Evolutionary conservation across 2,329 filamentous ascomycete genomes (phyloP), one percentile per base, ranked within the genome.

Genomic region (Gaeumannomyces tritici): DNA sequence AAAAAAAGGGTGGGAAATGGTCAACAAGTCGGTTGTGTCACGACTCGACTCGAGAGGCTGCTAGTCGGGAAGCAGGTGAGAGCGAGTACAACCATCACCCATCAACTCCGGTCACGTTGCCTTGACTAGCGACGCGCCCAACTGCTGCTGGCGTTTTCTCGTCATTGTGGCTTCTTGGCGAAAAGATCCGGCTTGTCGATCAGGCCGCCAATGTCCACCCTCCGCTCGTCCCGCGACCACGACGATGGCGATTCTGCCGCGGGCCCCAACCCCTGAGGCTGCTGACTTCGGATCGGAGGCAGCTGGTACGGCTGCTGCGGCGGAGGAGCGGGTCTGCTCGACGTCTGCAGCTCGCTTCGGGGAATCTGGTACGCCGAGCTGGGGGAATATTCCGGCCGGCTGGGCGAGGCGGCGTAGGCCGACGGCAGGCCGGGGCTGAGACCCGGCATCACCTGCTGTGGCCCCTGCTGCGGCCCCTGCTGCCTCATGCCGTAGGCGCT

Each of bases 171-270:
- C 5, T 61, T 54, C 35, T 61, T 42, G 59, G 28, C 15, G 51
- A 12, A 61, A 11, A 71, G 76, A 67, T 80, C 80, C 28, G 81
- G 79, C 72, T 79, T 83, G 66, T 85, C 85, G 68, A 89, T 83
- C 69, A 85, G 76, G 2, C 84, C 84, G 13, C 80, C 82, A 65
- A 88, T 87, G 67, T 85, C 83, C 59, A 87, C 80, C 21, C 85
- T 79, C 24, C 82, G 78, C 62, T 84, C 82, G 63, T 83, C 80
- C 56, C 79, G 66, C 26, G 67, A 60, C 55, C 61, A 31, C 64
- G 70, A 21, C 62, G 63, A 7, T 13, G 42, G 21, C 28, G 58
- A 47, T 29, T 56, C 27, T 18, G 15, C 13, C 9, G 54, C 62
- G 31, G 75, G 72, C 6, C 42, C 42, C 21, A n/a, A 51, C 21